Evolutionary conservation across 495 filamentous ascomycete genomes (phyloP), one percentile per base, ranked within the genome.

Genomic region (Aspergillus diversus): DNA sequence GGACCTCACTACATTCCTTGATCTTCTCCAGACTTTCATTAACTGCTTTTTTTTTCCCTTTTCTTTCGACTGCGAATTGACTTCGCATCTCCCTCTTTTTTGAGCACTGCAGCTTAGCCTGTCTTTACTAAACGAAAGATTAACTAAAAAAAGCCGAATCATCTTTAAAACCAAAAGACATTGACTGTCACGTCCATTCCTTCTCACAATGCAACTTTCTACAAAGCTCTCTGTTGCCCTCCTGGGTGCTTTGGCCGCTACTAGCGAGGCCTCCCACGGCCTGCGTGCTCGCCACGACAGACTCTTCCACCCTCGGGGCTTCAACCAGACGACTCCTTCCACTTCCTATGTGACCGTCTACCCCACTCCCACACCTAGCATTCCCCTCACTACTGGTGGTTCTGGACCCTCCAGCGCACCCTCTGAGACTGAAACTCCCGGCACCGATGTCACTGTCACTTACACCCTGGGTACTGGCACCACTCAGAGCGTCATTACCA

Each of bases 381-480:
- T 27, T 2, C 21, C 21, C 21, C 21, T 27, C 21, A 27, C 21
- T 27, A 27, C 21, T 27, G 43, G 63, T 32, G 8, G 53, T 63
- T 49, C 37, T 5, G 33, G 55, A 9, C 62, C 64, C 33, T 63
- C 66, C 42, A 54, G 60, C 52, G 66, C 48, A 47, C 33, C 66
- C 35, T 43, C 56, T 50, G 33, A 27, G 1, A 33, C 56, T 50
- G 56, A 59, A 32, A 39, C 60, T 42, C 13, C 47, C 37, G 37
- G 53, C 43, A 21, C 37, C 4, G 84, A 84, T 68, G 74, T 83
- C 57, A 83, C 78, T 59, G 68, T 89, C 16, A 84, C 80, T 34
- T 95, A 87, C 83, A 87, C 81, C 27, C 83, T 83, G 46, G 81
- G 81, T 55, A 68, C 76, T 51, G 85, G 85, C 56, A 73, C 81